phyloP scores from a whole-genome alignment of 2,329 filamentous ascomycete genomes.

The Trichoderma koningiopsis region DNA sequence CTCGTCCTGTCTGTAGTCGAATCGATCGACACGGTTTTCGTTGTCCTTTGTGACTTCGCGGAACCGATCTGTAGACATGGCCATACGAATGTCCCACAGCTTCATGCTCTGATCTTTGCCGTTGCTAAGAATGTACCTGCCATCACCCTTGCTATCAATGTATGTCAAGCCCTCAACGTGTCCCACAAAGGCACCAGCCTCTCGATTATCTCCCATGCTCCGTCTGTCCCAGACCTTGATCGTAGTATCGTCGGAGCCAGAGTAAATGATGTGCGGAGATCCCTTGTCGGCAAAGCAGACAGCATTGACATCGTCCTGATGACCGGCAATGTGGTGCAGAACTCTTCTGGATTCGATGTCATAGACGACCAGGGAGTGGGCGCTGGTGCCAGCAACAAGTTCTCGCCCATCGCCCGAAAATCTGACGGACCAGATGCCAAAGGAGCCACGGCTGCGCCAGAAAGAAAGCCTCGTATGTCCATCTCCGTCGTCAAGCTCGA shows the following conservation, averaged over 20 bases:
- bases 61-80: constrained; percentile 72
- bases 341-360: constrained; percentile 81
- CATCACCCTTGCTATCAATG: constrained; percentile 70
- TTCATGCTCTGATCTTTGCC: constrained; percentile 97
- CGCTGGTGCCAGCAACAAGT: constrained; percentile 84
- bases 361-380: constrained; percentile 81
- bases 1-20: constrained; percentile 72
- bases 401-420: constrained; percentile 92
- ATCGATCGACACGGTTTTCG: constrained; percentile 58
- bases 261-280: constrained; percentile 93
- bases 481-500: constrained; percentile 62
- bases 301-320: constrained; percentile 89
- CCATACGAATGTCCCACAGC: constrained; percentile 91
- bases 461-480: constrained; percentile 32
- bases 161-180: constrained; percentile 69
- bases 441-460: constrained; percentile 39
- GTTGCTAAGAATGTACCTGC: constrained; percentile 85
- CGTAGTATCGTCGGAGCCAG: constrained; percentile 90
- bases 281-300: constrained; percentile 90
- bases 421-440: constrained; percentile 83
- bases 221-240: constrained; percentile 96
- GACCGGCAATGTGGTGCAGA: constrained; percentile 74
- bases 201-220: constrained; percentile 82
- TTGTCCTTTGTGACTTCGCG: constrained; percentile 57
- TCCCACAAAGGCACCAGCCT: constrained; percentile 66